Percentiles rank a stretch among this genome's conserved stretches.
These are phyloP conservation scores for Striga asiatica DNA, from an alignment of 257 asterid genomes.

Conservation along the genomic window DNA sequence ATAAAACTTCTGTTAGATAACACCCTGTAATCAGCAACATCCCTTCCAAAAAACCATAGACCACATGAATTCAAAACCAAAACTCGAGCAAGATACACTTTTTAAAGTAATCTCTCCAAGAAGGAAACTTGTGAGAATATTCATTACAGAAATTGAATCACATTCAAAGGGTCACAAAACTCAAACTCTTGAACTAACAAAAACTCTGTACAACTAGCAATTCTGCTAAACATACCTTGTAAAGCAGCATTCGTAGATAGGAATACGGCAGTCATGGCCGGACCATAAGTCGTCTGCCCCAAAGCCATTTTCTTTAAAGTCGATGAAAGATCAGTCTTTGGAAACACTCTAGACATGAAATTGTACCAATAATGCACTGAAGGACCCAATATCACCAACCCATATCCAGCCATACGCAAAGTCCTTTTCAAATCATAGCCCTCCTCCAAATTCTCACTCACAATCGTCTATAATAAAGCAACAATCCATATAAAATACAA, in stretches of 20 bases:
- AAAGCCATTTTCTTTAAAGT: slow-evolving; percentile 68
- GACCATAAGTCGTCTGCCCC: slow-evolving; percentile 78
- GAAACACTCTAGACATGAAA: slow-evolving; percentile 42
- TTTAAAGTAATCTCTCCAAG: too few species aligned
- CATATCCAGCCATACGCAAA: slow-evolving; percentile 53
- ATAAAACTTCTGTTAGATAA: too few species aligned
- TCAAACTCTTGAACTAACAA: too few species aligned
- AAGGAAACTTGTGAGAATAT: too few species aligned
- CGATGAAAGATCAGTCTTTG: slow-evolving; percentile 54
- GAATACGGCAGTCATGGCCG: slow-evolving; percentile 60
- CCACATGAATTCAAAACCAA: too few species aligned
- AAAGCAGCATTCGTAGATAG: slow-evolving; percentile 78
- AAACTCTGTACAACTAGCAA: too few species aligned
- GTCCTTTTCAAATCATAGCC: slow-evolving; percentile 41
- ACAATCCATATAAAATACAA: not conserved
- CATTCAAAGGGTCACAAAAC: too few species aligned
- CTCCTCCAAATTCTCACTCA: slow-evolving; percentile 24
- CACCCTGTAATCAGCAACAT: too few species aligned
- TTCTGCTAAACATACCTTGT: not conserved
- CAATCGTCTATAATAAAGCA: slow-evolving; percentile 28
- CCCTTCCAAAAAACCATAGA: too few species aligned
- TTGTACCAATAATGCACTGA: slow-evolving; percentile 55
- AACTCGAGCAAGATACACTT: too few species aligned
- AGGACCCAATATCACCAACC: slow-evolving; percentile 42
- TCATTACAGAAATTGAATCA: too few species aligned